Evolutionary conservation across 2,329 filamentous ascomycete genomes (phyloP).

Genomic region (Exophiala sp.): DNA sequence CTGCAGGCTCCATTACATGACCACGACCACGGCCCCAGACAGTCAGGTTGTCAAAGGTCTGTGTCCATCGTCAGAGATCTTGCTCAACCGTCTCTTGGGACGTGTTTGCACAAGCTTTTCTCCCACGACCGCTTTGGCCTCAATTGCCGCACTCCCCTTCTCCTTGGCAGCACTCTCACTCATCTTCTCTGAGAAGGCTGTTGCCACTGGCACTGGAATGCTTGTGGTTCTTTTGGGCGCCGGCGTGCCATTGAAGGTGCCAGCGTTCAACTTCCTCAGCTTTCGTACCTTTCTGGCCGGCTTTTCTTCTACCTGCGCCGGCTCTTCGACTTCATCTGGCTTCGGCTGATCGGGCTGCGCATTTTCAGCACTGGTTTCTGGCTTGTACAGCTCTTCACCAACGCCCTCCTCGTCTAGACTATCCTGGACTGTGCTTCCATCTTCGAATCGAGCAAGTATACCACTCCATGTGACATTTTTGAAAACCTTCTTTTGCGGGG

Average conservation of each 20-base stretch:
- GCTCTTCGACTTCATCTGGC: not conserved
- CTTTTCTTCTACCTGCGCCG: slow-evolving; percentile 4
- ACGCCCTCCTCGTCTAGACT: slow-evolving; percentile 1
- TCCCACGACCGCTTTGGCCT: not conserved
- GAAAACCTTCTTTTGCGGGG: not conserved
- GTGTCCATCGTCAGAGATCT: not conserved
- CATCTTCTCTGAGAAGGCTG: slow-evolving; percentile 2
- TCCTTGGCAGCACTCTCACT: not conserved
- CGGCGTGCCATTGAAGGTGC: slow-evolving; percentile 21
- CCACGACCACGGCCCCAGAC: too few species aligned
- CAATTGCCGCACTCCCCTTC: not conserved
- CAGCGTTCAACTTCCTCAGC: slow-evolving; percentile 23
- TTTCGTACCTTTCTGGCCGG: slow-evolving; percentile 22
- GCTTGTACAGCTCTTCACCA: not conserved
- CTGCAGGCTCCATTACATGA: too few species aligned
- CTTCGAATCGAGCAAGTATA: slow-evolving; percentile 11
- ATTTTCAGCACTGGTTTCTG: not conserved
- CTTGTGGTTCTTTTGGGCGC: slow-evolving; percentile 19
- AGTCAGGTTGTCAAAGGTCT: too few species aligned
- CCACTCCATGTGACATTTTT: slow-evolving; percentile 15
- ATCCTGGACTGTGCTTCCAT: slow-evolving; percentile 3
- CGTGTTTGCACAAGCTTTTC: not conserved
- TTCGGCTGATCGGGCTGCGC: not conserved
- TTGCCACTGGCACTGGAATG: slow-evolving; percentile 11
- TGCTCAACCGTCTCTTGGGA: not conserved